Evolutionary conservation across 306 rosid genomes (phyloP).

Genomic region (Rosa lucieae): DNA sequence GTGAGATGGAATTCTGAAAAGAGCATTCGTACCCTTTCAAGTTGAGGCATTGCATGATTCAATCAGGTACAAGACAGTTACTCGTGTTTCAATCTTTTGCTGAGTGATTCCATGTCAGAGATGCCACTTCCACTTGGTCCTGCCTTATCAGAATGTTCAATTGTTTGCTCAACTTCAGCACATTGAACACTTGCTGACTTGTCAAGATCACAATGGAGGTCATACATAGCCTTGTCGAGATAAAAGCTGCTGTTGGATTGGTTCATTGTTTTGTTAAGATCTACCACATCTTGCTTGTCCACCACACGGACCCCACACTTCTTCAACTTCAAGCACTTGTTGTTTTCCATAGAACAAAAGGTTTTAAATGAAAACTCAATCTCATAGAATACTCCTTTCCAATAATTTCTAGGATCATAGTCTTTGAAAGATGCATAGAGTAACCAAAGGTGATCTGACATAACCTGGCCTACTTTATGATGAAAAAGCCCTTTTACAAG

Average conservation of each 20-base stretch:
- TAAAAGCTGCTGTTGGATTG: background rate
- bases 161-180: background rate
- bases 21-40: background rate
- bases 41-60: background rate
- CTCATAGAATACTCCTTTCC: background rate
- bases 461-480: slow-evolving; percentile 4
- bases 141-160: background rate
- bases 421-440: background rate
- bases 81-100: background rate
- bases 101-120: background rate
- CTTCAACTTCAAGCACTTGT: background rate
- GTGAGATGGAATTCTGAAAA: background rate
- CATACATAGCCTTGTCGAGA: background rate
- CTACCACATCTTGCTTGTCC: background rate
- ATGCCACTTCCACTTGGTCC: background rate
- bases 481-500: background rate
- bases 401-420: slow-evolving; percentile 1
- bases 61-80: background rate
- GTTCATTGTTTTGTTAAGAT: background rate
- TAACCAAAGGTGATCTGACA: slow-evolving; percentile 8
- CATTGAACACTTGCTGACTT: background rate
- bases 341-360: background rate
- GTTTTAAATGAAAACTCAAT: background rate
- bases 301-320: background rate
- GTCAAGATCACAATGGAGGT: background rate